A percentile compares a stretch with the other conserved stretches of the same genome.
These are phyloP conservation scores for Penicillium sp. DNA, from an alignment of 2,329 filamentous ascomycete genomes.

Conservation along the genomic window DNA sequence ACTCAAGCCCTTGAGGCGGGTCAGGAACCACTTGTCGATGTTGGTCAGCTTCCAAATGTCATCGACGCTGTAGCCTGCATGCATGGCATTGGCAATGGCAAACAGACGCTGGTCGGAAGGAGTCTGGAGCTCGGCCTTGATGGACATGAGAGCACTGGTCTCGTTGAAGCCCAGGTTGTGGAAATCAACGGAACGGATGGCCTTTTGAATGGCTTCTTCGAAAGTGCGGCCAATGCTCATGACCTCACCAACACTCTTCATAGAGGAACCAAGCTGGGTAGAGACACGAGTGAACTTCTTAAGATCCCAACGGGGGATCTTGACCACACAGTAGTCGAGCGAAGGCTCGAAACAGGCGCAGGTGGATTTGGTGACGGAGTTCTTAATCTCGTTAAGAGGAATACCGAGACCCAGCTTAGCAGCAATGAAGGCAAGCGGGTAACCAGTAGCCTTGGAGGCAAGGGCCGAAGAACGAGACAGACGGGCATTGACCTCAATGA, in stretches of 20 bases:
- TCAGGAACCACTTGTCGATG: conserved; percentile 98
- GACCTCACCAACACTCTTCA: conserved; percentile 99
- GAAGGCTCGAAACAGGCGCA: conserved; percentile 98
- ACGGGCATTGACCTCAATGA: conserved; percentile 98
- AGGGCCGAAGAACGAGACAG: conserved; percentile 92
- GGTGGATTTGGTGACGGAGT: conserved; percentile 91
- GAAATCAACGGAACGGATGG: conserved; percentile 91
- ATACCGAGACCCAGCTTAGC: conserved; percentile 95
- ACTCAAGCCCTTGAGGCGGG: conserved; percentile 84
- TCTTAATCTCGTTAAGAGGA: conserved; percentile 92
- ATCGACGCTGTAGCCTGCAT: conserved; percentile 86
- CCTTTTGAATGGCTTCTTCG: conserved; percentile 97
- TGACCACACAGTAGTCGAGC: conserved; percentile 95
- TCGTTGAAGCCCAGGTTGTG: conserved; percentile 94
- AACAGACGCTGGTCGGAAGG: conserved; percentile 97
- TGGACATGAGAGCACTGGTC: conserved; percentile 87
- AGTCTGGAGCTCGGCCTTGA: conserved; percentile 93
- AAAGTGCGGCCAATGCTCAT: conserved; percentile 98
- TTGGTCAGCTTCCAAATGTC: conserved; percentile 98
- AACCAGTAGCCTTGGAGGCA: conserved; percentile 95
- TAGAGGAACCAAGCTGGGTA: conserved; percentile 91
- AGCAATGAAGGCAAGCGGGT: conserved; percentile 92
- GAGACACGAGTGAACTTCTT: conserved; percentile 99
- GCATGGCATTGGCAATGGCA: conserved; percentile 97
- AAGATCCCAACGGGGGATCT: conserved; percentile 97